Evolutionary conservation across 2,329 filamentous ascomycete species (phyloP).

Genomic region (Ceratocystis variospora): DNA sequence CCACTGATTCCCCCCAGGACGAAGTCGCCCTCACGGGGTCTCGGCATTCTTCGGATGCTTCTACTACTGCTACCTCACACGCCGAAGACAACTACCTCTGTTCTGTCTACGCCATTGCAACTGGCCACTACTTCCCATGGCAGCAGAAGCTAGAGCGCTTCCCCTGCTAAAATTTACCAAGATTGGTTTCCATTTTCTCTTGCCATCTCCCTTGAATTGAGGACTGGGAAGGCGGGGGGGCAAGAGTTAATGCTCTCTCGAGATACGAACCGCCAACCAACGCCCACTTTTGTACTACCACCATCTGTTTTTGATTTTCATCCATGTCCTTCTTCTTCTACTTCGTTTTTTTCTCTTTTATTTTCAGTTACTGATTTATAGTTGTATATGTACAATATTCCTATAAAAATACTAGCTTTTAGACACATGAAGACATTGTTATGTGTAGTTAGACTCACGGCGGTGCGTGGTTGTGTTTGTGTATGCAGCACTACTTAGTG

Average conservation of each 20-base stretch:
- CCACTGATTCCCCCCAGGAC: too few species aligned
- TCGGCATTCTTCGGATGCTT: too few species aligned
- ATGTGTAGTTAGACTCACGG: too few species aligned
- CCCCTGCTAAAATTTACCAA: background rate
- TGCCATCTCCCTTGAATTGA: background rate
- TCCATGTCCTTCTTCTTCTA: background rate
- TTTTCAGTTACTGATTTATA: background rate
- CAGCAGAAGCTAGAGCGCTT: conserved; percentile 7
- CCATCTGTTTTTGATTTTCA: background rate
- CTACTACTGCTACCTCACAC: too few species aligned
- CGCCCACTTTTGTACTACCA: background rate
- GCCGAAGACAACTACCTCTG: background rate
- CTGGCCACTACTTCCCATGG: conserved; percentile 14
- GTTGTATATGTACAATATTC: background rate
- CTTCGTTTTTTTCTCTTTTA: background rate
- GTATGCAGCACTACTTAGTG: background rate
- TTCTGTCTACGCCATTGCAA: conserved; percentile 8
- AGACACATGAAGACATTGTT: background rate
- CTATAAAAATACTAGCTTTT: background rate
- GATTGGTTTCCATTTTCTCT: too few species aligned
- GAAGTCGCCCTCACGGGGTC: too few species aligned
- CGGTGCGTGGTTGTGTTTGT: background rate
- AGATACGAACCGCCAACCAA: too few species aligned
- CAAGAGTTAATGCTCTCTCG: too few species aligned
- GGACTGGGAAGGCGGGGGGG: background rate